Conservation (phyloP, 202 grass and related monocot genomes). For the Panicum hallii region DNA sequence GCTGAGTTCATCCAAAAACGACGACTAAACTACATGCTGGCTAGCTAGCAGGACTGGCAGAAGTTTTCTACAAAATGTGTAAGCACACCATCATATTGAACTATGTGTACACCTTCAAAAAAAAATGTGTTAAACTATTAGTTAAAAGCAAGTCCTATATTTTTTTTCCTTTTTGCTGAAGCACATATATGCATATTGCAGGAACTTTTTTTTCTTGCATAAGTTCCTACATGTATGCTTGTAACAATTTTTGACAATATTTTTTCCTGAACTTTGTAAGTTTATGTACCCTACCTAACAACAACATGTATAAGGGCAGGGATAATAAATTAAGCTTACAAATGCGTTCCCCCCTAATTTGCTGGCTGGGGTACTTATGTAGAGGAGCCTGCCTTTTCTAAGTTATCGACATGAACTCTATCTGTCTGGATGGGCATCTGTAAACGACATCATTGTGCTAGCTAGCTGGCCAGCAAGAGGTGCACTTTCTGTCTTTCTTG, state of each 20-base stretch:
- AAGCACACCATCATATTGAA: neutral
- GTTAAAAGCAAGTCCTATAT: neutral
- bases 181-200: neutral
- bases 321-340: neutral
- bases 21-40: neutral
- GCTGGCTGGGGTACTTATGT: neutral
- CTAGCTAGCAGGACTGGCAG: neutral
- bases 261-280: neutral
- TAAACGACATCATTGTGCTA: neutral
- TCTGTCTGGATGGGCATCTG: neutral
- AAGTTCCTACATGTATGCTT: neutral
- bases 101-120: neutral
- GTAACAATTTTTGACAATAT: neutral
- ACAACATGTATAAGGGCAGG: neutral
- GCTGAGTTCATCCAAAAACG: neutral
- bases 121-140: neutral
- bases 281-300: neutral
- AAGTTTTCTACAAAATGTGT: neutral
- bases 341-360: neutral
- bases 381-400: neutral
- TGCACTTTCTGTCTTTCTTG: neutral
- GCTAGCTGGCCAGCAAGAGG: constrained; percentile 28
- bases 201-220: too few relatives aligned
- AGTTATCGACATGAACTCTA: neutral
- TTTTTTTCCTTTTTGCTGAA: neutral